Base-by-base conservation (phyloP, 192 early-diverging fungal species). In the Fimicolochytrium jonesii region DNA sequence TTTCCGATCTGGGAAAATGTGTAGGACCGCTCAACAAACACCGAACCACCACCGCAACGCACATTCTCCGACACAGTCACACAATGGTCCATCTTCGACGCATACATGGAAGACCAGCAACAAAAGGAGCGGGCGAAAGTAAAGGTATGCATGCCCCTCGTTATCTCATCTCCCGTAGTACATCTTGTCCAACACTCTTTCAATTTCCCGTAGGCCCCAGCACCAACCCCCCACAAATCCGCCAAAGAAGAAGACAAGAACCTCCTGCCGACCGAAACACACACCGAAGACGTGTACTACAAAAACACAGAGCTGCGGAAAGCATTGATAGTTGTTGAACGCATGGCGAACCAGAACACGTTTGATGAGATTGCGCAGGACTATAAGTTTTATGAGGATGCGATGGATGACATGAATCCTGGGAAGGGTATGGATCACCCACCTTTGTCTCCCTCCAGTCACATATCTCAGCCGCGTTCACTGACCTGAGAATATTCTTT, bases 281-380 rank as follows among this genome's bases (percentile, higher is more conserved):
- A 85, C 64, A 56, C 48, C 30, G 83, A 85, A 61, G 81, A 85
- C 37, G 75, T 82, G 15, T 82, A 84, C 56, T 79, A 80, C 68
- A 82, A 80, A 51, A 78, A 78, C 59, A 29, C 68, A 2, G 83
- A 85, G 36, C 69, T 85, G 13, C 73, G 78, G 32, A 82, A 78
- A 63, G 68, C 72, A 0, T 64, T 85, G 29, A 73, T 69, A 32
- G 77, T 80, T 32, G 69, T 81, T 35, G 83, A 85, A 59, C 56
- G 83, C 23, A 85, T 85, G 83, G 81, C 83, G 25, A 85, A 85
- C 41, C 83, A 85, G 45, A 85, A 85, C 67, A 82, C 81, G 18
- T 84, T 80, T 67, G 83, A 85, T 66, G 83, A 85, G 35, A 78
- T 85, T 34, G 69, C 81, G 2, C 79, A 85, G 60, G 83, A 85